Percentiles rank a stretch among this genome's conserved stretches.
Evolutionary conservation across 2,329 filamentous ascomycete species (phyloP).

Genomic region (Gremmenia infestans): DNA sequence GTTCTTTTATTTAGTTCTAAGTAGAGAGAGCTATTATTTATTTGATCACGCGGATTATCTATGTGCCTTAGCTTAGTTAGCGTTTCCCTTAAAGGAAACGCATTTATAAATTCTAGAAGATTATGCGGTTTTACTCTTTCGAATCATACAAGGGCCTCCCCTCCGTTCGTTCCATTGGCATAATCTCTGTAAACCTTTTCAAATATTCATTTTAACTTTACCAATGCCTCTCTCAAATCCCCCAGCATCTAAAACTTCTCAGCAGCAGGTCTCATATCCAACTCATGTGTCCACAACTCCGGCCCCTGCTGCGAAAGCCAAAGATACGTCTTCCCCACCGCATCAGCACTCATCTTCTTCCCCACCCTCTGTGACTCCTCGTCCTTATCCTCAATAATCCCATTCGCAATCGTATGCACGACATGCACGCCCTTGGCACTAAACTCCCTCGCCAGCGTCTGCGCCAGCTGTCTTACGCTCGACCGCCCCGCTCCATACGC

Average conservation of each 20-base stretch:
- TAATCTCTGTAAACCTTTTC: too few relatives aligned
- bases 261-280: slow-evolving; percentile 7
- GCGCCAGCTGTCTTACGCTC: slow-evolving; percentile 49
- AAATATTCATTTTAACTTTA: too few relatives aligned
- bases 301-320: slow-evolving; percentile 41
- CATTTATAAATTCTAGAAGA: too few relatives aligned
- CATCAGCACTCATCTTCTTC: slow-evolving; percentile 53
- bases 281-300: slow-evolving; percentile 34
- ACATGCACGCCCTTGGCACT: slow-evolving; percentile 52
- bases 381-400: slow-evolving; percentile 46
- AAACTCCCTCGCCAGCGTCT: slow-evolving; percentile 52
- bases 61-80: too few relatives aligned
- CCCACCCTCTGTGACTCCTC: slow-evolving; percentile 40
- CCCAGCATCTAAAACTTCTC: neutral
- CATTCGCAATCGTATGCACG: slow-evolving; percentile 55
- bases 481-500: slow-evolving; percentile 50
- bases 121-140: too few relatives aligned
- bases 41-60: too few relatives aligned
- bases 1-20: too few relatives aligned
- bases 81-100: too few relatives aligned
- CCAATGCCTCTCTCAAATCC: too few relatives aligned
- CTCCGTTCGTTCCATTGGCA: too few relatives aligned
- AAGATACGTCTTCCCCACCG: slow-evolving; percentile 51
- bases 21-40: too few relatives aligned
- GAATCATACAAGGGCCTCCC: too few relatives aligned